These are phyloP conservation scores for Trichoderma asperelloides DNA, from an alignment of 495 filamentous ascomycete species.

Conservation along the genomic window DNA sequence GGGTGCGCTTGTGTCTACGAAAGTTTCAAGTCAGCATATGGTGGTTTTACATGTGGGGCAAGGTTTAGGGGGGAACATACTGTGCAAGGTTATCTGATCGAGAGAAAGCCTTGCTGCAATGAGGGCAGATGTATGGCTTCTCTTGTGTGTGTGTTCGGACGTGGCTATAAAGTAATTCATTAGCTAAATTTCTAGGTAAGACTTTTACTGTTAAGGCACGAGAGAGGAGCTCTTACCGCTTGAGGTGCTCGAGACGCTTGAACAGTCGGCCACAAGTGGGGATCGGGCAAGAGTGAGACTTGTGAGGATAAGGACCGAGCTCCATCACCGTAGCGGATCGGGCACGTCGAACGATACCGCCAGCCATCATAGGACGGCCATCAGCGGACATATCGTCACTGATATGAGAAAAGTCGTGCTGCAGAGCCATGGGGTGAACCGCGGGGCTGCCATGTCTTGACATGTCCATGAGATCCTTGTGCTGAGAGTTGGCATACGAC, in stretches of 20 bases:
- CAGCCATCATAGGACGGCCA: constrained; percentile 50
- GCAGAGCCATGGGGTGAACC: constrained; percentile 55
- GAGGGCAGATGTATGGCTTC: constrained; percentile 90
- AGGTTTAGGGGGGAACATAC: constrained; percentile 45
- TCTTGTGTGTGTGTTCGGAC: constrained; percentile 99
- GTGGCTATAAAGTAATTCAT: constrained; percentile 60
- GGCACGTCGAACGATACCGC: constrained; percentile 77
- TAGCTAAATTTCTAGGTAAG: constrained; percentile 27
- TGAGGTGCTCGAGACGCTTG: constrained; percentile 97
- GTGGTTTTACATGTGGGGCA: not conserved
- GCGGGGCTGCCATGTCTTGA: constrained; percentile 75
- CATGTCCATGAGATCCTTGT: constrained; percentile 70
- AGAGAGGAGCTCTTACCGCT: constrained; percentile 64
- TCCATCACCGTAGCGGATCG: constrained; percentile 96
- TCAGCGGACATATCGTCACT: constrained; percentile 55
- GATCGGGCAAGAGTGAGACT: constrained; percentile 98
- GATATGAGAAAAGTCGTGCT: constrained; percentile 55
- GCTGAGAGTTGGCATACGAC: constrained; percentile 60
- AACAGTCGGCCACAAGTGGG: constrained; percentile 94
- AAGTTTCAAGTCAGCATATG: not conserved
- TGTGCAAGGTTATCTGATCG: constrained; percentile 97
- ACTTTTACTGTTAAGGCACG: constrained; percentile 49
- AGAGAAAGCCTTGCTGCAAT: constrained; percentile 98
- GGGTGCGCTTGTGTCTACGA: constrained; percentile 83
- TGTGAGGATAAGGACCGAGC: constrained; percentile 90